Base-by-base conservation (phyloP, 176 grass and related monocot genomes). In the Panicum miliaceum region DNA sequence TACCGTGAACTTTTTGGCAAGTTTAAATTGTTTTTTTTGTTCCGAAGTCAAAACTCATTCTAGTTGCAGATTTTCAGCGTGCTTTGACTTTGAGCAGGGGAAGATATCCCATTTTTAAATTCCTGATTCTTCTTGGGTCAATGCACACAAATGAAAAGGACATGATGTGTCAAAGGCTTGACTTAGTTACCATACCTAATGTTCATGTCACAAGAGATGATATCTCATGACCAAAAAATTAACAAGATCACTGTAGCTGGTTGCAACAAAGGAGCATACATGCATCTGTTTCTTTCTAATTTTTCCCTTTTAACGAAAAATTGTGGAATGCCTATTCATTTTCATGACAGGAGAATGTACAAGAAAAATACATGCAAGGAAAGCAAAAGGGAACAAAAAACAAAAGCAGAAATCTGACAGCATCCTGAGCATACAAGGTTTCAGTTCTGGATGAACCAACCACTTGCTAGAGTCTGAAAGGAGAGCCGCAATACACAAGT, bases 381-480 rank as follows among this genome's bases (percentile, higher is more conserved):
- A 75, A 12, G 3, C 3, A 50, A 20, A 53, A 20, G 29, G 71
- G 68, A 47, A 19, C 25, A 73, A 34, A 47, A 50, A 74, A 74
- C 2, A 23, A 10, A 10, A 23, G 7, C 18, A 76, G 32, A 56
- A 37, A 22, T 1, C 1, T 75, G 46, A 1, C 57, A 58, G 25
- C 16, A 64, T 27, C 37, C 29, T 78, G 19, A 75, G 73, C 50
- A n/a, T 12, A 68, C 73, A 69, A 85, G 23, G 16, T 67, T 57
- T 14, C 3, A 8, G 14, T 42, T 76, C 70, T 78, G 25, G 41
- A 71, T 50, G 29, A 52, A 22, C 54, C 76, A 52, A 22, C 54
- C 76, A 50, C 41, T 72, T 72, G 66, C 42, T 53, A 80, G 62
- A 80, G 84, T 43, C 0, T 52, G 56, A 73, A 86, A 80, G 67